Evolutionary conservation across 2,329 filamentous ascomycete genomes (phyloP), one percentile per base, ranked within the genome.

Genomic region (Calonectria hawksworthii): DNA sequence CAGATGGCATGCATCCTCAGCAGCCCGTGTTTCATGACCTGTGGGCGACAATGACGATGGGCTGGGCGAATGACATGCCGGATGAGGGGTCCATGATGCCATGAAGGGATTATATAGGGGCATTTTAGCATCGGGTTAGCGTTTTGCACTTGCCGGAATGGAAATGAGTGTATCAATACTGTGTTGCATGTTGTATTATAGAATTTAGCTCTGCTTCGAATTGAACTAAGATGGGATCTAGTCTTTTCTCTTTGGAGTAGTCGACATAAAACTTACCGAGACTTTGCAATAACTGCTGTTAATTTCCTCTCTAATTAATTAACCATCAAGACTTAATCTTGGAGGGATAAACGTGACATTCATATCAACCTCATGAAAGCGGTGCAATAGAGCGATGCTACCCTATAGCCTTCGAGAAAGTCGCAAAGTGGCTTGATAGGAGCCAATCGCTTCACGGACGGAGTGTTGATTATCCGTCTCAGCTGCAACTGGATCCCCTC

Each of bases 41-140:
- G 11, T 89, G 88, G 88, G 84, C 86, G 16, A 86, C 87, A 4
- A 88, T 89, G 87, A 89, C 86, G 0, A 85, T 86, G 85, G 83
- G 83, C 0, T 89, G 88, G 88, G 82, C 85, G 16, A 79, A 77
- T 36, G 79, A 77, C 7, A 70, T 73, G n/a, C 34, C 41, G 2
- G 66, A 72, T 23, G 75, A 73, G 23, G 26, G 34, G 26, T 72
- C n/a, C 64, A 41, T 32, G 28, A 51, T 32, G 28, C 38, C 28
- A 2, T 38, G 30, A 16, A 13, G 26, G 4, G 16, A 9, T 6
- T 44, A 2, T 10, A n/a, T 7, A 18, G 5, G 5, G 23, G 14
- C 2, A 44, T 30, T 28, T 64, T 6, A 41, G 18, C 9, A 16
- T 64, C 10, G n/a, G n/a, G 21, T 10, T 8, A 18, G 14, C 23